phyloP scores from a whole-genome alignment of 140 eudicot species.

The Bidens hawaiensis region DNA sequence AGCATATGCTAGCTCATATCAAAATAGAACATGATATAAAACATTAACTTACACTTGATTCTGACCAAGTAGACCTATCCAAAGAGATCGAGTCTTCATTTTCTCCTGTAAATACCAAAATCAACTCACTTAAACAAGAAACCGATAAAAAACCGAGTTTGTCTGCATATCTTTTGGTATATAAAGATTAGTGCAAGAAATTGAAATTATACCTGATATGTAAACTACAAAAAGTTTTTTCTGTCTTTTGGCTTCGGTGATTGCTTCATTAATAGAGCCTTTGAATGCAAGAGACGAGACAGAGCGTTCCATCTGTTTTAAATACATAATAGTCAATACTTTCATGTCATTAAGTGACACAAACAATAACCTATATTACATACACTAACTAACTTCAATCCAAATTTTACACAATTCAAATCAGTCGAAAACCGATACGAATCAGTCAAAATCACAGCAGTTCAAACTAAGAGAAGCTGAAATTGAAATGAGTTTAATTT shows the following conservation, averaged over 20 bases:
- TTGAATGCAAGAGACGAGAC: slow-evolving; percentile 62
- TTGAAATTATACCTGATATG: slow-evolving; percentile 50
- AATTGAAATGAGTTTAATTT: neutral
- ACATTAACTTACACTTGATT: slow-evolving; percentile 42
- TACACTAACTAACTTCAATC: neutral
- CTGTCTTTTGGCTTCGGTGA: slow-evolving; percentile 70
- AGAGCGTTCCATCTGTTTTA: slow-evolving; percentile 64
- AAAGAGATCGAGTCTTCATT: slow-evolving; percentile 49
- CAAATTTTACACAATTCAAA: too few species aligned
- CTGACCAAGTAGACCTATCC: slow-evolving; percentile 66
- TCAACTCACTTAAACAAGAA: neutral
- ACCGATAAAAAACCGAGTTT: neutral
- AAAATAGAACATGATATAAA: slow-evolving; percentile 11
- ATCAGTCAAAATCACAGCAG: neutral
- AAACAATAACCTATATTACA: slow-evolving; percentile 1
- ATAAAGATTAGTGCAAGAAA: neutral
- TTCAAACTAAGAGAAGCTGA: neutral
- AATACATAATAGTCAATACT: slow-evolving; percentile 12
- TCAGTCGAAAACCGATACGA: neutral
- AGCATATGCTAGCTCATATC: neutral
- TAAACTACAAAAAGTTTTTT: slow-evolving; percentile 84
- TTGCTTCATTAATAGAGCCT: slow-evolving; percentile 77
- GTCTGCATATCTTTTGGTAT: neutral
- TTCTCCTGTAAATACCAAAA: slow-evolving; percentile 41
- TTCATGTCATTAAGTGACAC: neutral